Percentiles rank a stretch among this genome's conserved stretches.
Conservation (phyloP, 495 filamentous ascomycete genomes). For the Neurospora sp. region DNA sequence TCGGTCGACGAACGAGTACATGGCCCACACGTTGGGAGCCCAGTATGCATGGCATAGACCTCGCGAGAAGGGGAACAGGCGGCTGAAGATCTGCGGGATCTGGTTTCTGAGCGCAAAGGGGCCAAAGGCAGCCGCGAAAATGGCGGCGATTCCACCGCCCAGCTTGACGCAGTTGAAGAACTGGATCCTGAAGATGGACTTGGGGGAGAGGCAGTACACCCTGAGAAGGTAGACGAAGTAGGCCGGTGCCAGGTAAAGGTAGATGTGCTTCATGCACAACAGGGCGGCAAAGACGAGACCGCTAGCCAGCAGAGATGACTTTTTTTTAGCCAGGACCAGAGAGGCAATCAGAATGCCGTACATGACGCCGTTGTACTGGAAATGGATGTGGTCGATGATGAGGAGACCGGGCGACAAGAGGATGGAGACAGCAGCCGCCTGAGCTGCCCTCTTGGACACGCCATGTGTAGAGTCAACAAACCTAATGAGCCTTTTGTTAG, state of each 20-base stretch:
- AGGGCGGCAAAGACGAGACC: slow-evolving; percentile 75
- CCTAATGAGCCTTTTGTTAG: slow-evolving; percentile 31
- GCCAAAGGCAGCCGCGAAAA: slow-evolving; percentile 81
- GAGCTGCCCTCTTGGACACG: slow-evolving; percentile 61
- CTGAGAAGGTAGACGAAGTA: slow-evolving; percentile 89
- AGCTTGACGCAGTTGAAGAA: slow-evolving; percentile 75
- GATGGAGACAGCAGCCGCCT: slow-evolving; percentile 81
- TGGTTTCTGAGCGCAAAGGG: slow-evolving; percentile 81
- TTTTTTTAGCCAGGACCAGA: slow-evolving; percentile 67
- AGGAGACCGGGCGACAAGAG: slow-evolving; percentile 85
- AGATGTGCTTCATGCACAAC: slow-evolving; percentile 94
- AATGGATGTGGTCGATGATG: slow-evolving; percentile 98
- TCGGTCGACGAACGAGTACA: slow-evolving; percentile 88
- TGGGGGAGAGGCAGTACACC: slow-evolving; percentile 75
- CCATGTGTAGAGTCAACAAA: slow-evolving; percentile 59
- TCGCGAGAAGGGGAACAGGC: slow-evolving; percentile 88
- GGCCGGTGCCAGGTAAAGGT: slow-evolving; percentile 90
- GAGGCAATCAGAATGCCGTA: slow-evolving; percentile 85
- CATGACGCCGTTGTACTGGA: slow-evolving; percentile 97
- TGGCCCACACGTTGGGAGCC: slow-evolving; percentile 94
- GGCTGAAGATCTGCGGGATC: slow-evolving; percentile 71
- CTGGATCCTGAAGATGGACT: slow-evolving; percentile 64
- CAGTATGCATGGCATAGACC: slow-evolving; percentile 96
- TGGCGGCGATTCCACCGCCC: slow-evolving; percentile 54
- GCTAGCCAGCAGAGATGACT: slow-evolving; percentile 64